phyloP scores from a whole-genome alignment of 495 filamentous ascomycete species.

The Evansstolkia leycettana region DNA sequence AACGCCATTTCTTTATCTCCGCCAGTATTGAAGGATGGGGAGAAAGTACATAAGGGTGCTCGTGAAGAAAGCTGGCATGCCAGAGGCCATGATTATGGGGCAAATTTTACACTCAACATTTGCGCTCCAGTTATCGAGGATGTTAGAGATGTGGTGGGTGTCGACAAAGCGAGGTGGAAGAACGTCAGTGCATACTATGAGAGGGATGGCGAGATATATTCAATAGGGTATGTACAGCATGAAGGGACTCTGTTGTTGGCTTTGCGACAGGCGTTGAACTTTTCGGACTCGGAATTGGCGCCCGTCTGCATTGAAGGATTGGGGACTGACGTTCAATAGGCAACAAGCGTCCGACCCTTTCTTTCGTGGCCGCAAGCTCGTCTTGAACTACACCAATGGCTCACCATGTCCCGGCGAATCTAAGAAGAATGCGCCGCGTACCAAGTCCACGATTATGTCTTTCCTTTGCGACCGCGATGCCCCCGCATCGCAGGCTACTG shows the following conservation, averaged over 20 bases:
- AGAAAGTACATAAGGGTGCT: slow-evolving; percentile 46
- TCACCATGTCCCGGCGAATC: slow-evolving; percentile 53
- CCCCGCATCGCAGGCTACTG: slow-evolving; percentile 43
- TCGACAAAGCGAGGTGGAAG: slow-evolving; percentile 51
- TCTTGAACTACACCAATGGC: slow-evolving; percentile 83
- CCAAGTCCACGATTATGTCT: slow-evolving; percentile 81
- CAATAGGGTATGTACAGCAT: slow-evolving; percentile 55
- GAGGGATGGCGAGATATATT: slow-evolving; percentile 59
- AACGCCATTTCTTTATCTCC: slow-evolving; percentile 54
- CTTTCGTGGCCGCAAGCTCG: slow-evolving; percentile 79
- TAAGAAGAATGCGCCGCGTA: slow-evolving; percentile 31
- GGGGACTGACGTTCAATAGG: slow-evolving; percentile 29
- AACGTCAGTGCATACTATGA: slow-evolving; percentile 91
- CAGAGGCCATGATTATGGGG: slow-evolving; percentile 69
- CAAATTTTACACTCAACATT: slow-evolving; percentile 93
- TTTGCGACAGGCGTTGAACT: background rate
- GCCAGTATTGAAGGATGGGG: slow-evolving; percentile 36
- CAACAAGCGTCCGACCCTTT: slow-evolving; percentile 55
- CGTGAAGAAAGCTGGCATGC: slow-evolving; percentile 68
- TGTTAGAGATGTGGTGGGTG: slow-evolving; percentile 55
- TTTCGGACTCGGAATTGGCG: too few species aligned
- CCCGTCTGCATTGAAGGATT: too few species aligned
- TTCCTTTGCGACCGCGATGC: slow-evolving; percentile 82
- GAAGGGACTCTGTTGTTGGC: background rate
- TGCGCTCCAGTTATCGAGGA: slow-evolving; percentile 76